Conservation (phyloP, 2,329 filamentous ascomycete genomes). For the Berkeleyomyces rouxiae region DNA sequence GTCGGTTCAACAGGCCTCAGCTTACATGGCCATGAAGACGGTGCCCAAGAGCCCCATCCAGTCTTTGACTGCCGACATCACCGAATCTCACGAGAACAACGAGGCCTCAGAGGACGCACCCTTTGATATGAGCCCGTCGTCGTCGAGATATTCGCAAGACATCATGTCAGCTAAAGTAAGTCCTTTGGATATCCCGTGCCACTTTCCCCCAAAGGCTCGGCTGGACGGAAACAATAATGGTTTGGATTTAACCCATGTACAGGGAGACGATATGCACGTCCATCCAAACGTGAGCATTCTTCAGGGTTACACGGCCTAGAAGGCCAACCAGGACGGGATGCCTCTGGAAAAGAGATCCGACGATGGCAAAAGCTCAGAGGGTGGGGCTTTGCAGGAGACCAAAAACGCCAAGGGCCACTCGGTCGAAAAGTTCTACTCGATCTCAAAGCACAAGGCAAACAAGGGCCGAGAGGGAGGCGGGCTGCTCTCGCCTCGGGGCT, state of each 20-base stretch:
- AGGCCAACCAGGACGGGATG: background rate
- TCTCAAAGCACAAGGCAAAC: background rate
- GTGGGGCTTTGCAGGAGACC: background rate
- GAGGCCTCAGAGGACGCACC: background rate
- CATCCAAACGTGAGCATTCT: conserved; percentile 3
- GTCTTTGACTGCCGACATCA: conserved; percentile 2
- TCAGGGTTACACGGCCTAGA: conserved; percentile 7
- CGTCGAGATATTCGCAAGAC: conserved; percentile 22
- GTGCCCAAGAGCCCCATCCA: background rate
- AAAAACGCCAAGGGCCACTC: background rate
- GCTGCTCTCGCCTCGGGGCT: background rate
- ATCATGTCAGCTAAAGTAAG: conserved; percentile 16
- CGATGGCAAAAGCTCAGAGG: background rate
- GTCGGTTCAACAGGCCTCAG: background rate
- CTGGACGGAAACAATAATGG: background rate
- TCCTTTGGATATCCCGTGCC: conserved; percentile 15
- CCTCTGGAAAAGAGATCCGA: background rate
- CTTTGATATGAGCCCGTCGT: background rate
- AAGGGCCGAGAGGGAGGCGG: background rate
- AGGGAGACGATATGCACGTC: background rate
- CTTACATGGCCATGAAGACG: background rate
- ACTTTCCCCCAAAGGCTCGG: background rate
- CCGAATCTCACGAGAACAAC: background rate
- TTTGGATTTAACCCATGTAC: background rate
- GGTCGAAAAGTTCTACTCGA: background rate